A percentile compares a stretch with the other conserved stretches of the same genome.
Conservation (phyloP, 495 filamentous ascomycete genomes). For the Sordaria brevicollis region DNA sequence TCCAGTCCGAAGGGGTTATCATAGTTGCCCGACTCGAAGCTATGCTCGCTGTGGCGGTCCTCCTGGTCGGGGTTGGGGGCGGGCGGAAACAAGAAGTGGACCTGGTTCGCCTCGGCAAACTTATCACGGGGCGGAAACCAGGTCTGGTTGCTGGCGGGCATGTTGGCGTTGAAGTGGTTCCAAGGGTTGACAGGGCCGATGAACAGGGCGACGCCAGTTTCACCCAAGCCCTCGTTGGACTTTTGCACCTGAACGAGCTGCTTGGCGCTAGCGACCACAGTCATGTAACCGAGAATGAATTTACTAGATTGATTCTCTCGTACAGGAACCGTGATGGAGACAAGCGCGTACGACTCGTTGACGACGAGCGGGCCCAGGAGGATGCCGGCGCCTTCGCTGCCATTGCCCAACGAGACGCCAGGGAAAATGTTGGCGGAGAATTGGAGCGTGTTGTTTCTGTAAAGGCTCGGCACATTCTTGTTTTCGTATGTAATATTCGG, state of each 20-base stretch:
- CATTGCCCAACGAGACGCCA: conserved; percentile 42
- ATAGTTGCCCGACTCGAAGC: conserved; percentile 27
- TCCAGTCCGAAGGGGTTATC: conserved; percentile 45
- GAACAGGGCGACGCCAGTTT: conserved; percentile 55
- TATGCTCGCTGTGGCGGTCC: conserved; percentile 39
- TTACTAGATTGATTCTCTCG: conserved; percentile 47
- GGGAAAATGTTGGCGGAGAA: conserved; percentile 32
- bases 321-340: conserved; percentile 72
- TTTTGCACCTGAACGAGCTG: conserved; percentile 47
- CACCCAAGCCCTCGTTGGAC: conserved; percentile 56
- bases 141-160: conserved; percentile 25
- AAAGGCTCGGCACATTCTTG: conserved; percentile 24
- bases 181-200: conserved; percentile 52
- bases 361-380: conserved; percentile 58
- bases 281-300: conserved; percentile 66
- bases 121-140: conserved; percentile 17
- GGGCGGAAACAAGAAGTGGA: conserved; percentile 39
- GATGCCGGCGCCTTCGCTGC: conserved; percentile 38
- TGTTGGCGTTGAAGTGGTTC: conserved; percentile 48
- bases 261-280: conserved; percentile 53
- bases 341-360: conserved; percentile 59
- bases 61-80: conserved; percentile 18
- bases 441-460: conserved; percentile 26
- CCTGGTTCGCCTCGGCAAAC: conserved; percentile 26
- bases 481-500: conserved; percentile 60